A percentile compares a stretch with the other conserved stretches of the same genome.
Conservation (phyloP, 176 grass and related monocot species). For the Eragrostis curvula region DNA sequence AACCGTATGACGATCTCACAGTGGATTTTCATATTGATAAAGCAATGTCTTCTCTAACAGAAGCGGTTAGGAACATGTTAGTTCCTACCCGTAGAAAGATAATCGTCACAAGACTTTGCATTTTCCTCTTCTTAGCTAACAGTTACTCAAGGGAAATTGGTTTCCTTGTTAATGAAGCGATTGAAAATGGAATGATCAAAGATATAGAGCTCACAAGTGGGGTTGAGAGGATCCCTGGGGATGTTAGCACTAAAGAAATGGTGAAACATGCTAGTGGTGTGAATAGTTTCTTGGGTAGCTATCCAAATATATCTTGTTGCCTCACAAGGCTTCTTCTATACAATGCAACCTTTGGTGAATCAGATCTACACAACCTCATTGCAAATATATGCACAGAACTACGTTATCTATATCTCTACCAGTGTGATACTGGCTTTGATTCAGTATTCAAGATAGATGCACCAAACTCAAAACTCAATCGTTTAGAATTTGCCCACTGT, state of each 20-base stretch:
- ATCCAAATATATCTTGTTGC: conserved; percentile 7
- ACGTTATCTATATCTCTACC: not conserved
- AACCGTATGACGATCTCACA: too few species aligned
- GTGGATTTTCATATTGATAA: too few species aligned
- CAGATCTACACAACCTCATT: conserved; percentile 18
- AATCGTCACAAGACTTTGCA: not conserved
- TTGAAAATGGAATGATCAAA: conserved; percentile 6
- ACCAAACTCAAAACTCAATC: conserved; percentile 16
- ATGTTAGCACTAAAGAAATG: not conserved
- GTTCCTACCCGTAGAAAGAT: not conserved
- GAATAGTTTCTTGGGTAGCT: not conserved
- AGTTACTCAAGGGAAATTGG: conserved; percentile 4
- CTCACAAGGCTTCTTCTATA: conserved; percentile 1
- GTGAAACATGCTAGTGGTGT: not conserved
- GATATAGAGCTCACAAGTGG: conserved; percentile 24
- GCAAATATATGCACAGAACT: not conserved
- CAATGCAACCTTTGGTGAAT: not conserved
- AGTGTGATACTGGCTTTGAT: not conserved
- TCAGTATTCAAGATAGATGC: conserved; percentile 22
- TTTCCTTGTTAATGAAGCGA: not conserved
- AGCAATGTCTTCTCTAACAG: too few species aligned
- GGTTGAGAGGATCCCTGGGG: not conserved
- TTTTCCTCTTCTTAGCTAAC: not conserved
- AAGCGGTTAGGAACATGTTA: not conserved
- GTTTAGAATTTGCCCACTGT: conserved; percentile 5